Evolutionary conservation across 306 rosid genomes (phyloP), one percentile per base, ranked within the genome.

Genomic region (Luffa acutangula): DNA sequence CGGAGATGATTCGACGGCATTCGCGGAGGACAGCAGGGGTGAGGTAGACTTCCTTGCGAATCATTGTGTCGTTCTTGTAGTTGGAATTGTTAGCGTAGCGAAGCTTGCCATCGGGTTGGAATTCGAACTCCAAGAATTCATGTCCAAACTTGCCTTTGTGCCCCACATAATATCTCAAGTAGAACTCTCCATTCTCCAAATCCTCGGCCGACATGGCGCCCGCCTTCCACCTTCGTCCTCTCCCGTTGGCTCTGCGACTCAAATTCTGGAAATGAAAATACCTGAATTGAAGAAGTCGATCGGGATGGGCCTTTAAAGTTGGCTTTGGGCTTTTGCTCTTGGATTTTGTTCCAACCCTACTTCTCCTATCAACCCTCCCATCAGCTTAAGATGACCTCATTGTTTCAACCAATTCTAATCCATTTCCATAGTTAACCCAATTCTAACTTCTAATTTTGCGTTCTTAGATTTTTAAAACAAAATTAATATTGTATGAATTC

Each of bases 71-170:
- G 89, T 95, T 95, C 81, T 95, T 95, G 97, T 95, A 95, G 85
- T 95, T 95, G 87, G 99, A 95, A 85, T 95, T 95, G 85, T 95
- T 95, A 49, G 99, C 99, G 54, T 95, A 95, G 3, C 99, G 96
- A 13, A 95, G 99, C 87, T 91, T 95, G 0, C 99, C 99, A 52
- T 69, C 75, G 33, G 75, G 75, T n/a, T 54, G 75, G 37, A 42
- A 95, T 89, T 41, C 93, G 74, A 95, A 95, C 88, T 95, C 99
- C 88, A 67, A 37, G 82, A 95, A 95, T 82, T 95, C 99, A 34
- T 95, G 98, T 0, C 99, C 98, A 63, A 93, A 95, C 85, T 95
- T 93, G 0, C 98, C 99, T 76, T 95, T 95, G 87, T 95, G 98
- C 0, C 99, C 98, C 0, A 95, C 98, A 72, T 95, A 93, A 85